Evolutionary conservation across 2,329 filamentous ascomycete species (phyloP).

Genomic region (Fusarium veterinarium): DNA sequence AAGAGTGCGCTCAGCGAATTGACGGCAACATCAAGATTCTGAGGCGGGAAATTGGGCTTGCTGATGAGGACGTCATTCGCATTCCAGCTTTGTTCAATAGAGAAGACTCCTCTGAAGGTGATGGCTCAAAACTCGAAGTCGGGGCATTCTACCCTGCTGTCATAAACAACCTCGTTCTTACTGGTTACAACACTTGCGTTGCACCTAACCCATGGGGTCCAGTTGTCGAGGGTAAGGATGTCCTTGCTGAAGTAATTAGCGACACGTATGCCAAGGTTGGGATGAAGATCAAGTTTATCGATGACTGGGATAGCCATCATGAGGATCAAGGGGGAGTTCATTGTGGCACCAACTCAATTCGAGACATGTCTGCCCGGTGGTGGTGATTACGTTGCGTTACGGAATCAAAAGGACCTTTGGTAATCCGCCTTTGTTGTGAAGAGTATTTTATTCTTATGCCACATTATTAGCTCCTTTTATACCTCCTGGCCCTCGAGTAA

Average conservation of each 20-base stretch:
- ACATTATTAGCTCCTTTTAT: not conserved
- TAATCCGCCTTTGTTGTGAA: not conserved
- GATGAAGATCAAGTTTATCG: not conserved
- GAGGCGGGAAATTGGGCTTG: not conserved
- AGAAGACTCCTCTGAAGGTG: fast-evolving
- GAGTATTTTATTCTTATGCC: not conserved
- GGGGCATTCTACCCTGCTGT: not conserved
- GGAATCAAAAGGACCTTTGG: not conserved
- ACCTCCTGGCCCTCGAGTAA: not conserved
- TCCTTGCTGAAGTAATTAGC: not conserved
- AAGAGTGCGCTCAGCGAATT: not conserved
- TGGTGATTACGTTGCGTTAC: not conserved
- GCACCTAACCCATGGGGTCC: not conserved
- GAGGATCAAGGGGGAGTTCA: fast-evolving
- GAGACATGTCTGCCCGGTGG: not conserved
- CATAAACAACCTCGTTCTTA: not conserved
- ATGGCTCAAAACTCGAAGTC: not conserved
- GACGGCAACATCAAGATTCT: not conserved
- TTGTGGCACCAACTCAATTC: not conserved
- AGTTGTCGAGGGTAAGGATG: not conserved
- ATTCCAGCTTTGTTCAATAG: not conserved
- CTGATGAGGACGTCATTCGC: not conserved
- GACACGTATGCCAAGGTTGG: not conserved
- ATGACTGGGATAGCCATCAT: not conserved
- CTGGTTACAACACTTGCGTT: not conserved